These are phyloP conservation scores for Colletotrichum tamarilloi DNA, from an alignment of 2,329 filamentous ascomycete species.

Conservation along the genomic window DNA sequence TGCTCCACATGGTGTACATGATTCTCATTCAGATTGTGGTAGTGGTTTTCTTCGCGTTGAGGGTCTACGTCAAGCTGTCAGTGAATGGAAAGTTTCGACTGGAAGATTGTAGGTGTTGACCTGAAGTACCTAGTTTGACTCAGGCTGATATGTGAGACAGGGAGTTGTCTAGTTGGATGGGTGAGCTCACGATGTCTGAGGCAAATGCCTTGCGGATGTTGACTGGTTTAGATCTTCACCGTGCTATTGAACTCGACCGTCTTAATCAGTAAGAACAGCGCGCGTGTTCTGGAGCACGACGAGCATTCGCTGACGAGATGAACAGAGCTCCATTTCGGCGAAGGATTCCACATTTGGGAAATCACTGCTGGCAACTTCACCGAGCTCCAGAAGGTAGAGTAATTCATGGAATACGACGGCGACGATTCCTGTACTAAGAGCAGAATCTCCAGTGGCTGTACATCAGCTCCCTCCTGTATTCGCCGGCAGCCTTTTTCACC, in stretches of 20 bases:
- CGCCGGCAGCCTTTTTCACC: conserved; percentile 43
- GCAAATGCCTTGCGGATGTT: not conserved
- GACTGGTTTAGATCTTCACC: conserved; percentile 21
- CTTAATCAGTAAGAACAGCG: conserved; percentile 21
- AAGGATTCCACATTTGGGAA: conserved; percentile 27
- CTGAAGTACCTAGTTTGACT: not conserved
- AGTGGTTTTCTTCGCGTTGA: conserved; percentile 22
- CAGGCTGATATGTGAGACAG: conserved; percentile 1
- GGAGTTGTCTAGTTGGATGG: conserved; percentile 31
- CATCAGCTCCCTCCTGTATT: conserved; percentile 42
- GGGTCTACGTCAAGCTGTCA: conserved; percentile 26
- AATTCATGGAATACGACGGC: too few species aligned
- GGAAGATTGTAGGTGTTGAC: conserved; percentile 28
- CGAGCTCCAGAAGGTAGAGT: conserved; percentile 15
- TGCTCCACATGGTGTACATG: conserved; percentile 18
- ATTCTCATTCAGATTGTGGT: conserved; percentile 2
- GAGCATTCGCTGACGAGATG: not conserved
- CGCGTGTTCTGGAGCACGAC: not conserved
- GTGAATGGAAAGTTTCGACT: conserved; percentile 24
- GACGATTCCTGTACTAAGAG: not conserved
- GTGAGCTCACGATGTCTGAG: not conserved
- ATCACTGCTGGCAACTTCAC: conserved; percentile 9
- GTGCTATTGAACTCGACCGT: conserved; percentile 21
- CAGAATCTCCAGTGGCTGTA: conserved; percentile 40
- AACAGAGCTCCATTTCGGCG: conserved; percentile 20